Evolutionary conservation across 2,329 filamentous ascomycete genomes (phyloP).

Genomic region (Neoarthrinium moseri): DNA sequence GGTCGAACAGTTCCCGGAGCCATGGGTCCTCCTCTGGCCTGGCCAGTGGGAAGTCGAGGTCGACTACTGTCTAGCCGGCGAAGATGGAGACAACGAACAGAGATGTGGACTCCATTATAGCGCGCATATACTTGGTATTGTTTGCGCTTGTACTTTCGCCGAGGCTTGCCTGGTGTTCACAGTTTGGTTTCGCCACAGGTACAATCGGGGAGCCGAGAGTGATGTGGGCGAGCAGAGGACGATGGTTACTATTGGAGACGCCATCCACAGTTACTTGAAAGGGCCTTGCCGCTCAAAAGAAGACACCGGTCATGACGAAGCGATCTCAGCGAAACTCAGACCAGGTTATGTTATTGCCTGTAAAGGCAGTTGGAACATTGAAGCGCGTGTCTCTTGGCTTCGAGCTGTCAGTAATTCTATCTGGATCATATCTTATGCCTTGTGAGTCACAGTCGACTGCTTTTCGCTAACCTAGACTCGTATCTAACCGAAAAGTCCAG

Average conservation of each 20-base stretch:
- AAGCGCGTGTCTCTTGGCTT: neutral
- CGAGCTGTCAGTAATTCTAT: neutral
- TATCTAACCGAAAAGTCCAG: neutral
- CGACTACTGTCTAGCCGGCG: constrained; percentile 7
- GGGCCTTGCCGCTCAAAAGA: neutral
- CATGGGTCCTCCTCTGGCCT: neutral
- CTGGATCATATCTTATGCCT: neutral
- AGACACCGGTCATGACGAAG: too few species aligned
- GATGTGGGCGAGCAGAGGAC: neutral
- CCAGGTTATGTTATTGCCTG: too few species aligned
- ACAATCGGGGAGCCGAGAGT: neutral
- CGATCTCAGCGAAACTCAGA: too few species aligned
- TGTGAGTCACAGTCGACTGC: neutral
- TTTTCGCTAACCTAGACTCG: neutral
- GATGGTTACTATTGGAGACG: constrained; percentile 10
- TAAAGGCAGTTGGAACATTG: too few species aligned
- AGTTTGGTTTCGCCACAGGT: neutral
- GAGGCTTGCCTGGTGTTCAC: constrained; percentile 2
- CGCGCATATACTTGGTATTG: constrained; percentile 4
- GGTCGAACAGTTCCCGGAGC: neutral
- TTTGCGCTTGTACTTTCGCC: constrained; percentile 1
- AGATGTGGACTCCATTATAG: constrained; percentile 10
- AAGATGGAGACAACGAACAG: neutral
- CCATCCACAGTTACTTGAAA: constrained; percentile 2
- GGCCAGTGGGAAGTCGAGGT: neutral